Conservation (phyloP, 345 rosid species). For the Eucalyptus erythrocorys region DNA sequence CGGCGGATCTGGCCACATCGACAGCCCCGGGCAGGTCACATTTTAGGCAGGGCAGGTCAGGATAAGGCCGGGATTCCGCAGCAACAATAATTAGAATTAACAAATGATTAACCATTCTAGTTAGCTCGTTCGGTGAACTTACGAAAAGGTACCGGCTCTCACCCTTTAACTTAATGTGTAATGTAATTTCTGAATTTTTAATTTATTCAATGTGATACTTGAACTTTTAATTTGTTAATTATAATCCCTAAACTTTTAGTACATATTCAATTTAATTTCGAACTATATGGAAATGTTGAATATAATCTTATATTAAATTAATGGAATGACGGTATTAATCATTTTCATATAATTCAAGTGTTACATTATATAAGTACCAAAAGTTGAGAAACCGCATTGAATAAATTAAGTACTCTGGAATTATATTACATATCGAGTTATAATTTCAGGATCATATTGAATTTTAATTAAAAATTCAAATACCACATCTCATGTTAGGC, state of each 20-base stretch:
- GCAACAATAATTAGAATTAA: background rate
- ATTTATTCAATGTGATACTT: too few relatives aligned
- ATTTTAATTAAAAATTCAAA: accelerated
- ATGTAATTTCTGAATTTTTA: too few relatives aligned
- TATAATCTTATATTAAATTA: too few relatives aligned
- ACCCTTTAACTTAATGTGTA: too few relatives aligned
- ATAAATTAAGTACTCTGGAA: accelerated
- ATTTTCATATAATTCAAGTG: accelerated
- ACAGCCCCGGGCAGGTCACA: background rate
- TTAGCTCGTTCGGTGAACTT: background rate
- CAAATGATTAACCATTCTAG: background rate
- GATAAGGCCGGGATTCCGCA: background rate
- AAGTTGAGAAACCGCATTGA: accelerated
- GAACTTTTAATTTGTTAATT: too few relatives aligned
- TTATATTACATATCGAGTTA: accelerated
- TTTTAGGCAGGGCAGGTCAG: background rate
- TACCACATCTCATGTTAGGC: accelerated
- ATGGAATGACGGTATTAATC: accelerated
- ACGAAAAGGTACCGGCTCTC: background rate
- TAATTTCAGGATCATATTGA: accelerated
- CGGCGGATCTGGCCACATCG: background rate
- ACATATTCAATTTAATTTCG: too few relatives aligned
- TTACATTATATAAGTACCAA: background rate
- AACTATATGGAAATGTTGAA: background rate
- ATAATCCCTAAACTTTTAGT: too few relatives aligned